A percentile compares a stretch with the other conserved stretches of the same genome.
Evolutionary conservation across 108 stramenopile genomes (phyloP).

Genomic region (Phaeodactylum tricornutum): DNA sequence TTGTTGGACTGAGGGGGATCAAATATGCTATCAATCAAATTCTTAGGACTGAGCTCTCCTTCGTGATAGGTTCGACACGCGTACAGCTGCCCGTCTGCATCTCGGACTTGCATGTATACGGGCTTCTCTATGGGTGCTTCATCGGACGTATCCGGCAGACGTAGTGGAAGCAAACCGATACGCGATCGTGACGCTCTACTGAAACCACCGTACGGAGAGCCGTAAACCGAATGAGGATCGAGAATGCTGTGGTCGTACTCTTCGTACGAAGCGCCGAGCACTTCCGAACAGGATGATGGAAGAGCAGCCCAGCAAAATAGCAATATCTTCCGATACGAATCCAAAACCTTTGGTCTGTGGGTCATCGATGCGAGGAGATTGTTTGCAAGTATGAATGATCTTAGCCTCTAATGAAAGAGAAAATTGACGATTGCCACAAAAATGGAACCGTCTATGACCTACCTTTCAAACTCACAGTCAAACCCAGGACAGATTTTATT

Average conservation of each 20-base stretch:
- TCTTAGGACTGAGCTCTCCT: slow-evolving; percentile 49
- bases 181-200: slow-evolving; percentile 60
- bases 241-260: slow-evolving; percentile 27
- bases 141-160: slow-evolving; percentile 17
- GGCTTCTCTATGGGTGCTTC: slow-evolving; percentile 9
- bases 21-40: slow-evolving; percentile 59
- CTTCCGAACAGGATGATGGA: background rate
- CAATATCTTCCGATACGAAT: no score
- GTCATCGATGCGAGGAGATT: no score
- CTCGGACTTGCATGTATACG: slow-evolving; percentile 41
- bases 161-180: slow-evolving; percentile 53
- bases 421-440: no score
- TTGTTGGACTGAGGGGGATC: slow-evolving; percentile 6
- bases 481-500: no score
- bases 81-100: slow-evolving; percentile 42
- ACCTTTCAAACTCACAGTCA: no score
- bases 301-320: no score
- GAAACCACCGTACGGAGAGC: slow-evolving; percentile 74
- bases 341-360: no score
- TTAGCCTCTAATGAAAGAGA: no score
- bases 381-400: no score
- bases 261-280: slow-evolving; percentile 11
- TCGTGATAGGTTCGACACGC: slow-evolving; percentile 64
- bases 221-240: slow-evolving; percentile 39
- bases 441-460: no score